phyloP scores from a whole-genome alignment of 1,284 basidiomycete species.

The Ganoderma boninense region DNA sequence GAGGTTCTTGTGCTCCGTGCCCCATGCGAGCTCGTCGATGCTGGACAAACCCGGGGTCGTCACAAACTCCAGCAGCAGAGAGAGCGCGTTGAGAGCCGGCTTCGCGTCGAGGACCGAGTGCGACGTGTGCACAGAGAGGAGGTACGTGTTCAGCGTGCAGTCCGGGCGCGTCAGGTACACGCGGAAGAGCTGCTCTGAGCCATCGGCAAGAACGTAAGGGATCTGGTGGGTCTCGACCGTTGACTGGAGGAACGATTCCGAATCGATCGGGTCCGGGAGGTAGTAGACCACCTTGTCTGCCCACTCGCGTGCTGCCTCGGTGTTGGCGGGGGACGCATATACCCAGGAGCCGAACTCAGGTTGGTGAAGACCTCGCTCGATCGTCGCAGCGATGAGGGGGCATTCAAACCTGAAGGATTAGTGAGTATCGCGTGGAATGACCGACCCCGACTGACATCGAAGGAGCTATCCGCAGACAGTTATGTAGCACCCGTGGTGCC shows the following conservation, averaged over 20 bases:
- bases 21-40: conserved; percentile 15
- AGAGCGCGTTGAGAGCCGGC: conserved; percentile 1
- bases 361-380: not conserved
- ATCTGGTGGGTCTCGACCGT: not conserved
- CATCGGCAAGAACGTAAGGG: not conserved
- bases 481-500: not conserved
- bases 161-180: not conserved
- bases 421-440: not conserved
- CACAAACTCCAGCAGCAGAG: not conserved
- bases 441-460: not conserved
- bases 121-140: not conserved
- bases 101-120: conserved; percentile 2
- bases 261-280: not conserved
- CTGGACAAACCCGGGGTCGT: not conserved
- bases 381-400: conserved; percentile 3
- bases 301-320: not conserved
- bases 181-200: not conserved
- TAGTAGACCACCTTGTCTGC: not conserved
- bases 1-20: conserved; percentile 22
- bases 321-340: conserved; percentile 1
- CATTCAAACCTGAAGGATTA: not conserved
- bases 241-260: not conserved
- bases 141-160: not conserved
- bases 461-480: not conserved
- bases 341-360: conserved; percentile 9